phyloP scores from a whole-genome alignment of 2,329 filamentous ascomycete species.

The Gyromitra esculenta region DNA sequence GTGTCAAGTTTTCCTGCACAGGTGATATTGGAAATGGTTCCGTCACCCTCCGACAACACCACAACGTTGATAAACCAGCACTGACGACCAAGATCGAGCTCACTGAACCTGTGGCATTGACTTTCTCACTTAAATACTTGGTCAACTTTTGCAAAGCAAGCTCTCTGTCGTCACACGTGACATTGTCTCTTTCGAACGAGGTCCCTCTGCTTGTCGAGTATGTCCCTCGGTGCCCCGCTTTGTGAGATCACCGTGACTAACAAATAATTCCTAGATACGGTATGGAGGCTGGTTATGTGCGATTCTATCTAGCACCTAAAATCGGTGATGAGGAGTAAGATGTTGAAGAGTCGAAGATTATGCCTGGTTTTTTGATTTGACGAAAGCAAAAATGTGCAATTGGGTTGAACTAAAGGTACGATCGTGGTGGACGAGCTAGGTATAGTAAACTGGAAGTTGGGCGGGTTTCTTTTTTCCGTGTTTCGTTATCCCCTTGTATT shows the following conservation, averaged over 20 bases:
- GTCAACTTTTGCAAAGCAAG: conserved; percentile 99
- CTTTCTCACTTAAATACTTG: conserved; percentile 98
- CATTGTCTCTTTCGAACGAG: conserved; percentile 93
- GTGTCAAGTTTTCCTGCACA: conserved; percentile 90
- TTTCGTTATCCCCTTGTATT: conserved; percentile 39
- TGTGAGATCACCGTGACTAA: conserved; percentile 23
- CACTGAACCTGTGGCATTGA: conserved; percentile 89
- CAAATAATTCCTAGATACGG: conserved; percentile 51
- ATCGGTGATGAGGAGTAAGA: conserved; percentile 63
- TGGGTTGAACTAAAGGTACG: conserved; percentile 16
- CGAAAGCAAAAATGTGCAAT: conserved; percentile 20
- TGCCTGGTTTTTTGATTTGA: conserved; percentile 16
- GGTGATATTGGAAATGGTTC: conserved; percentile 97
- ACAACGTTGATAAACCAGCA: conserved; percentile 86
- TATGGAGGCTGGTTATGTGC: conserved; percentile 74
- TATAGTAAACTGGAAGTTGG: conserved; percentile 28
- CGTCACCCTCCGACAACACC: conserved; percentile 88
- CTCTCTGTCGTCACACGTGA: conserved; percentile 80
- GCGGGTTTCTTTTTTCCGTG: conserved; percentile 14
- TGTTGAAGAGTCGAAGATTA: neutral
- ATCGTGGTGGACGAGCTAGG: conserved; percentile 1
- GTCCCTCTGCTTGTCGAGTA: conserved; percentile 97
- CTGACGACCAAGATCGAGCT: conserved; percentile 89
- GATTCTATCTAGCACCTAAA: conserved; percentile 99
- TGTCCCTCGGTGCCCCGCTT: conserved; percentile 58